A percentile compares a stretch with the other conserved stretches of the same genome.
phyloP scores from a whole-genome alignment of 2,329 filamentous ascomycete genomes.

The Fusarium sp. region DNA sequence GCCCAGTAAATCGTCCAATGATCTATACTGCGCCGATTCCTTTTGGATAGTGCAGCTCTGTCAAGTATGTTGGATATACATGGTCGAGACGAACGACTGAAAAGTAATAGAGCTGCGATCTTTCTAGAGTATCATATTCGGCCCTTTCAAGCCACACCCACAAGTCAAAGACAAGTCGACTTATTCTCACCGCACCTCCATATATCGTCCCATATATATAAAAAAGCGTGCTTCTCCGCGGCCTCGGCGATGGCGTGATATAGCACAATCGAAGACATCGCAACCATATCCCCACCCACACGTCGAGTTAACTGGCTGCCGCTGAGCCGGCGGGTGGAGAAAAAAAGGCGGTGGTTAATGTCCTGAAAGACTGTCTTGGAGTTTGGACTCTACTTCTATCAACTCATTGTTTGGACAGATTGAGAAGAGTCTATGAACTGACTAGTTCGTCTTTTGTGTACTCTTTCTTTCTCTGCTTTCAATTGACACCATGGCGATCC shows the following conservation, averaged over 20 bases:
- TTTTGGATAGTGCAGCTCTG: not conserved
- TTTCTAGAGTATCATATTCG: not conserved
- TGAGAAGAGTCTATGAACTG: not conserved
- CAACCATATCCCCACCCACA: not conserved
- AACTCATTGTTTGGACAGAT: not conserved
- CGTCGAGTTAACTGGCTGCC: not conserved
- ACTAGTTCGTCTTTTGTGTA: not conserved
- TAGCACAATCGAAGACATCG: constrained; percentile 20
- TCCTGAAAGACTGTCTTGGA: not conserved
- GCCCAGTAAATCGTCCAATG: not conserved
- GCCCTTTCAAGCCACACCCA: not conserved
- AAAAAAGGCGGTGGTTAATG: constrained; percentile 25
- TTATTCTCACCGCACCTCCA: not conserved
- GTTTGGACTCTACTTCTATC: constrained; percentile 1
- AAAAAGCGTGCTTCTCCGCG: not conserved
- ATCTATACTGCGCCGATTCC: not conserved
- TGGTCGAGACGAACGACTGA: not conserved
- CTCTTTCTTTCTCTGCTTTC: not conserved
- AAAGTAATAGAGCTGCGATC: not conserved
- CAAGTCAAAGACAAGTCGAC: not conserved
- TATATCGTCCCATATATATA: not conserved
- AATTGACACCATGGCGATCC: constrained; percentile 14
- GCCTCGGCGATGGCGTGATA: constrained; percentile 36
- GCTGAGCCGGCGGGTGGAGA: constrained; percentile 27
- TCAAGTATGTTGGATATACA: not conserved